These are phyloP conservation scores for Mycena filopes DNA, from an alignment of 768 basidiomycete genomes.

Conservation along the genomic window DNA sequence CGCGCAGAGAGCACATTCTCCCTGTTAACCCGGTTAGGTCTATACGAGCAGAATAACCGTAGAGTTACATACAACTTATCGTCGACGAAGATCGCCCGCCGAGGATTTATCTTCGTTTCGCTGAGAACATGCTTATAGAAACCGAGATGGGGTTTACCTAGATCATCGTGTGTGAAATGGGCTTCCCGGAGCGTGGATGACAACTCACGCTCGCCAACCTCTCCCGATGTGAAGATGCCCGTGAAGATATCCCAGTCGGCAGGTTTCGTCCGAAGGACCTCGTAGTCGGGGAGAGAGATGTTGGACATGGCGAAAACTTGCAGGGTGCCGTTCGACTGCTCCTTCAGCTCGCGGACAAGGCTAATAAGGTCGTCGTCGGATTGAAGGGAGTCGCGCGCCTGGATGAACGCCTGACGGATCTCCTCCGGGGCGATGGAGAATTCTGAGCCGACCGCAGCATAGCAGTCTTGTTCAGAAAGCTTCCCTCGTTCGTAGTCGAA, in stretches of 20 bases:
- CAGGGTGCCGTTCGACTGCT: slow-evolving; percentile 45
- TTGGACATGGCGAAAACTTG: slow-evolving; percentile 69
- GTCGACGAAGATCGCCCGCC: slow-evolving; percentile 64
- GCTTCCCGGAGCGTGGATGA: too few relatives aligned
- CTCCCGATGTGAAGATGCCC: slow-evolving; percentile 62
- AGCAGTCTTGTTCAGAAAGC: slow-evolving; percentile 56
- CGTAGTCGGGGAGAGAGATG: slow-evolving; percentile 64
- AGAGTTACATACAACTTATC: too few relatives aligned
- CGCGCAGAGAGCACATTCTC: slow-evolving; percentile 70
- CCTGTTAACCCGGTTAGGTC: too few relatives aligned
- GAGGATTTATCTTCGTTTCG: slow-evolving; percentile 56
- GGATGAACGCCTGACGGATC: slow-evolving; percentile 55
- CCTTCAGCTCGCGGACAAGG: slow-evolving; percentile 59
- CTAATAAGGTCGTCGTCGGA: slow-evolving; percentile 56
- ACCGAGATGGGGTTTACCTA: slow-evolving; percentile 44
- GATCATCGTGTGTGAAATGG: background rate
- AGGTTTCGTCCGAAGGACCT: slow-evolving; percentile 54
- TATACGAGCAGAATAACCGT: too few relatives aligned
- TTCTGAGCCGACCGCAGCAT: slow-evolving; percentile 50
- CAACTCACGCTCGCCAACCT: slow-evolving; percentile 65
- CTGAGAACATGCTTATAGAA: slow-evolving; percentile 62
- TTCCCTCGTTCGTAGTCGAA: slow-evolving; percentile 63
- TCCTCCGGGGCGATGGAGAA: slow-evolving; percentile 51
- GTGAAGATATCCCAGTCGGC: slow-evolving; percentile 63
- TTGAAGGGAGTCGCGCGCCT: slow-evolving; percentile 59